A percentile compares a stretch with the other conserved stretches of the same genome.
These are phyloP conservation scores for Ascochyta koolunga DNA, from an alignment of 2,329 filamentous ascomycete species.

Conservation along the genomic window DNA sequence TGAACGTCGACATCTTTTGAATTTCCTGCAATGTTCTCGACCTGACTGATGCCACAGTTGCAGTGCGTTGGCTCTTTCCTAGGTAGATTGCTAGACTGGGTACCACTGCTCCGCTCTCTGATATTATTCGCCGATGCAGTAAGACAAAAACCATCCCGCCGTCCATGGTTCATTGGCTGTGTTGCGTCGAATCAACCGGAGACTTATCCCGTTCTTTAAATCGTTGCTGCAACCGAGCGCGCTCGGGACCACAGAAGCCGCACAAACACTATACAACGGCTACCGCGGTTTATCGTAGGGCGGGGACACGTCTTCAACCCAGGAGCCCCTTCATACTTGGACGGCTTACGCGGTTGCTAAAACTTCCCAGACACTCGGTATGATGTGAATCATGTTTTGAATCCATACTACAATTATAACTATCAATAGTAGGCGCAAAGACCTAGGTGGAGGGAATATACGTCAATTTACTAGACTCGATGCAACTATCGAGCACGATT, in stretches of 20 bases:
- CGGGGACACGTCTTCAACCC: background rate
- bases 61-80: background rate
- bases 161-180: background rate
- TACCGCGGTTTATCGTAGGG: constrained; percentile 1
- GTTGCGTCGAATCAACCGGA: background rate
- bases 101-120: background rate
- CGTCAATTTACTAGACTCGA: background rate
- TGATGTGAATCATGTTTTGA: background rate
- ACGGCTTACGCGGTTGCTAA: background rate
- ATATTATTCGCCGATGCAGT: background rate
- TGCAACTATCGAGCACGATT: background rate
- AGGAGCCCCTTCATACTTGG: background rate
- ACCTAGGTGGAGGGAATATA: background rate
- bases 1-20: constrained; percentile 1
- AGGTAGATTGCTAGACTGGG: background rate
- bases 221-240: background rate
- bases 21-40: constrained; percentile 5
- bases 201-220: constrained; percentile 1
- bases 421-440: background rate
- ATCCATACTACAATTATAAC: background rate
- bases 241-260: background rate
- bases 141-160: background rate
- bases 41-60: background rate
- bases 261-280: background rate
- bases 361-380: background rate